Evolutionary conservation across 2,329 filamentous ascomycete species (phyloP).

Genomic region (Magnaporthales sp.): DNA sequence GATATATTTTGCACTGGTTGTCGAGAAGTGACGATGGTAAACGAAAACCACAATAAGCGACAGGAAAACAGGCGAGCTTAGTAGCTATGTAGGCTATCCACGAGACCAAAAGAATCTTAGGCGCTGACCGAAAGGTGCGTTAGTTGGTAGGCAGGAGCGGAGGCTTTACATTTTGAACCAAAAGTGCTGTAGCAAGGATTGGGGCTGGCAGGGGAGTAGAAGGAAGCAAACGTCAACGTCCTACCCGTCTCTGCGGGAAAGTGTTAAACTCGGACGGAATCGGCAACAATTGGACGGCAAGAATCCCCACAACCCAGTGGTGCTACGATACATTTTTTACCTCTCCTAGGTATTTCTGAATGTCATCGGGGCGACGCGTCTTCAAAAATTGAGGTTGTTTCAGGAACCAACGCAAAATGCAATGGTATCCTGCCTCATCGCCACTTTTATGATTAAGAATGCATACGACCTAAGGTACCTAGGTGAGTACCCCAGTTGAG

Average conservation of each 20-base stretch:
- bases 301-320: too few relatives aligned
- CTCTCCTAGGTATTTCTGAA: not conserved
- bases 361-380: not conserved
- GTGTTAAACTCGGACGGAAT: not conserved
- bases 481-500: too few relatives aligned
- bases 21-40: not conserved
- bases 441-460: not conserved
- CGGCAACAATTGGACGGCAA: not conserved
- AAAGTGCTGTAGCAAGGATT: not conserved
- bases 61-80: not conserved
- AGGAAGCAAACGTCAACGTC: not conserved
- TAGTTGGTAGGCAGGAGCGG: not conserved
- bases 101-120: not conserved
- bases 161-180: not conserved
- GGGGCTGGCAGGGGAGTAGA: not conserved
- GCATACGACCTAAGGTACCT: too few relatives aligned
- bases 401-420: not conserved
- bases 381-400: not conserved
- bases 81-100: not conserved
- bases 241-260: not conserved
- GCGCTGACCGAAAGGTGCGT: not conserved
- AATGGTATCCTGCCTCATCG: too few relatives aligned
- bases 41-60: too few relatives aligned
- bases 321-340: too few relatives aligned
- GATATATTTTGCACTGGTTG: not conserved